Evolutionary conservation across 176 grass and related monocot genomes (phyloP), one percentile per base, ranked within the genome.

Genomic region (Phoenix roebelenii): DNA sequence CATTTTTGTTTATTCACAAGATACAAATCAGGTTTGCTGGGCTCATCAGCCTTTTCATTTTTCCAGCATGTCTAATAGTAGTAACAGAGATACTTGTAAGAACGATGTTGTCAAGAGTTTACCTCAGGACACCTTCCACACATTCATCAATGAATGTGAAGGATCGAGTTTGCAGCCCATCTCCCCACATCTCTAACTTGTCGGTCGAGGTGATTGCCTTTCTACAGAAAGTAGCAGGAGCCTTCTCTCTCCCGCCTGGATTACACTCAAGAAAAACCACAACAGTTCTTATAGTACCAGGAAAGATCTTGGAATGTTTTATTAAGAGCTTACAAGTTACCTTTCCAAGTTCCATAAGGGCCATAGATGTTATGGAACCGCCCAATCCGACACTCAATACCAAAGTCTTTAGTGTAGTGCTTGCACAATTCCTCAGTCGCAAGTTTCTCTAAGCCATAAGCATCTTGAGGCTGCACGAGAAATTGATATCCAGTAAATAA

Each of bases 61-160:
- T 32, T 32, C 29, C 29, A 32, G 5, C 29, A 32, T 32, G 5
- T 32, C 29, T 32, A 7, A 32, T 32, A 5, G 29, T 32, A 7
- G 29, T 6, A 7, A 32, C 29, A 32, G 5, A 32, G 29, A 32
- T 32, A 32, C 4, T 5, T 32, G 29, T 6, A 32, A 32, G 29
- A 32, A 32, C 4, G 29, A 32, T 32, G 29, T 5, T 7, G 29
- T 1, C 5, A 7, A 32, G 4, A 7, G 29, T 32, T 55, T 67
- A 67, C 64, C 64, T 67, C 23, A 67, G 17, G 54, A 67, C 64
- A 67, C 64, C 64, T 67, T 67, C 64, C 12, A 67, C 64, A 22
- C 64, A 67, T 67, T 67, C 64, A 67, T 67, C 64, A 35, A 66
- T 66, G n/a, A 66, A 66, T 3, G 64, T 66, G 25, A 66, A 66